These are phyloP conservation scores for Stromatinia cepivora DNA, from an alignment of 2,329 filamentous ascomycete genomes.

Conservation along the genomic window DNA sequence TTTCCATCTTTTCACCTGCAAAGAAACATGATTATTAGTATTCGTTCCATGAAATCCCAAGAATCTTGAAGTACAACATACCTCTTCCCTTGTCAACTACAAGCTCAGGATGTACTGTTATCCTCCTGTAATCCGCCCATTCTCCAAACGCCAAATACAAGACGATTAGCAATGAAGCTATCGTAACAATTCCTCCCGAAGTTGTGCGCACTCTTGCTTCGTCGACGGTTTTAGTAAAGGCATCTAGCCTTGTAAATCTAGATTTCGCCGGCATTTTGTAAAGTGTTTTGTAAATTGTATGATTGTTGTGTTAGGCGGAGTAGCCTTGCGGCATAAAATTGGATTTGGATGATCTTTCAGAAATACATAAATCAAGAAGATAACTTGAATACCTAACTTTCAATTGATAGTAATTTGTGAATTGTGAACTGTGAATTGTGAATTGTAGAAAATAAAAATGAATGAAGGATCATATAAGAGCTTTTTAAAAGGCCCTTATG, in stretches of 20 bases:
- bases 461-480: constrained; percentile 3
- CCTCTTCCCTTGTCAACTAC: constrained; percentile 96
- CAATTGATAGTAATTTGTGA: background rate
- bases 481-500: background rate
- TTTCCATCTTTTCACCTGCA: constrained; percentile 97
- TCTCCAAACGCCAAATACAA: constrained; percentile 90
- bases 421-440: too few species aligned
- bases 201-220: constrained; percentile 96
- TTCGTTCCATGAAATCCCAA: background rate
- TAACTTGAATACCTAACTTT: background rate
- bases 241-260: constrained; percentile 93
- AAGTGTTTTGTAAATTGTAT: background rate
- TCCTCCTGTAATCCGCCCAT: constrained; percentile 88
- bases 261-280: constrained; percentile 79
- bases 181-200: constrained; percentile 91
- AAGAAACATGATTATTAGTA: constrained; percentile 20
- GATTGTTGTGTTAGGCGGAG: constrained; percentile 3
- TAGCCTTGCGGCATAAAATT: constrained; percentile 14
- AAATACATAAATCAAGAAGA: constrained; percentile 16
- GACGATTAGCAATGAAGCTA: constrained; percentile 84
- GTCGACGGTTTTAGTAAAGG: constrained; percentile 98
- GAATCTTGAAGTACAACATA: constrained; percentile 43
- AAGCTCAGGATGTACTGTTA: constrained; percentile 86
- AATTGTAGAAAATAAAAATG: background rate
- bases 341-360: constrained; percentile 9